Percentiles rank a stretch among this genome's conserved stretches.
These are phyloP conservation scores for Crithidia thermophila DNA, from an alignment of 208 protist genomes.

Conservation along the genomic window DNA sequence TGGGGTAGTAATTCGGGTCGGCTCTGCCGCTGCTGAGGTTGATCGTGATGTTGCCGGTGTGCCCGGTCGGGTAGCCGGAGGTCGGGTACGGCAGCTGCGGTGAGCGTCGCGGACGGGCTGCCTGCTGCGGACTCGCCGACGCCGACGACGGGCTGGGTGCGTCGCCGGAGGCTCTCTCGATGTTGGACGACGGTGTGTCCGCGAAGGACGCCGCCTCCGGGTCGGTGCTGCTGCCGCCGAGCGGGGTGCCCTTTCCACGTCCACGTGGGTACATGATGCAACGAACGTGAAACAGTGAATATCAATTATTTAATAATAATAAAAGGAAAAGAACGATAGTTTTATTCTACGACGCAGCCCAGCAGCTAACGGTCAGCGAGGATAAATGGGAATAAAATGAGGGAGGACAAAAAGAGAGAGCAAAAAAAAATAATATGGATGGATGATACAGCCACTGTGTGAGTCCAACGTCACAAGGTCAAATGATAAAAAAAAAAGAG, in stretches of 20 bases:
- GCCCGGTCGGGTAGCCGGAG: neutral
- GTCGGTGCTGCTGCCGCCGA: slow-evolving; percentile 14
- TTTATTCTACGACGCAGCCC: too few relatives aligned
- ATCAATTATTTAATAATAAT: neutral
- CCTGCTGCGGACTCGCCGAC: neutral
- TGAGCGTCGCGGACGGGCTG: slow-evolving; percentile 4
- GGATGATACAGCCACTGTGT: neutral
- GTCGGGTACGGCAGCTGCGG: slow-evolving; percentile 3
- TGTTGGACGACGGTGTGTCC: neutral
- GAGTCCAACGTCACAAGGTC: neutral
- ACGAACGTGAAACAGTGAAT: too few relatives aligned
- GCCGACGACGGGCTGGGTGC: neutral
- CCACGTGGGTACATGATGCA: slow-evolving; percentile 20
- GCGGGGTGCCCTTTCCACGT: slow-evolving; percentile 14
- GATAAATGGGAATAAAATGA: too few relatives aligned
- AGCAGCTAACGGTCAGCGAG: too few relatives aligned
- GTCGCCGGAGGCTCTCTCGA: neutral
- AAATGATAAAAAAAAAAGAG: neutral
- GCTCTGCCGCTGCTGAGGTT: slow-evolving; percentile 13
- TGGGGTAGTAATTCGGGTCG: neutral
- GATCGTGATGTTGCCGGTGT: slow-evolving; percentile 12
- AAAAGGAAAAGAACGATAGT: too few relatives aligned
- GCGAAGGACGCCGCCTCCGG: slow-evolving; percentile 1
- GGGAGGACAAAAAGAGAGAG: neutral
- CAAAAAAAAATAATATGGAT: slow-evolving; percentile 4